A percentile compares a stretch with the other conserved stretches of the same genome.
These are phyloP conservation scores for Mycena floridula DNA, from an alignment of 768 basidiomycete species.

Conservation along the genomic window DNA sequence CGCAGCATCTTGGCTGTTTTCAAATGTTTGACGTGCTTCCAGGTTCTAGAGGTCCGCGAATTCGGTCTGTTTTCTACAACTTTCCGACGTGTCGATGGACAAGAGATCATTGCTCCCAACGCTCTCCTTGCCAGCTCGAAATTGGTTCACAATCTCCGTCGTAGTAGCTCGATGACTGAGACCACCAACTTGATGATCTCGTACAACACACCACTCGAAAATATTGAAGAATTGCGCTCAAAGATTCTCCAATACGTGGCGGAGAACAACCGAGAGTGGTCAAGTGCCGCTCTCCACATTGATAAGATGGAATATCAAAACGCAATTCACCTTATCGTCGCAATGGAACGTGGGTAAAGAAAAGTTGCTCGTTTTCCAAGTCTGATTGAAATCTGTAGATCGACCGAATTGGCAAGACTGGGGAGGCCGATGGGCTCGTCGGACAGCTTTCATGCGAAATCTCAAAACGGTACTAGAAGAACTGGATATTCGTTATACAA, in stretches of 20 bases:
- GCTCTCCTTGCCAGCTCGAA: conserved; percentile 64
- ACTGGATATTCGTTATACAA: conserved; percentile 61
- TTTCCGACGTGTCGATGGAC: conserved; percentile 75
- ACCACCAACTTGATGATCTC: conserved; percentile 58
- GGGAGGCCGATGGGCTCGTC: conserved; percentile 73
- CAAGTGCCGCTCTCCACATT: conserved; percentile 55
- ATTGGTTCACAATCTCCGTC: conserved; percentile 71
- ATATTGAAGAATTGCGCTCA: conserved; percentile 58
- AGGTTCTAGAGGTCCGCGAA: conserved; percentile 58
- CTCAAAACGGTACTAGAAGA: conserved; percentile 69
- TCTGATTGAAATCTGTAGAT: conserved; percentile 30
- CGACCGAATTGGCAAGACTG: conserved; percentile 85
- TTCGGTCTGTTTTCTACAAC: conserved; percentile 78
- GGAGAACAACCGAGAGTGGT: conserved; percentile 71
- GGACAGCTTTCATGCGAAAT: conserved; percentile 70
- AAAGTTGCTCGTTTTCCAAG: background rate
- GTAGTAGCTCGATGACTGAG: conserved; percentile 76
- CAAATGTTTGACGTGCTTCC: conserved; percentile 12
- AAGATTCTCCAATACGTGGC: conserved; percentile 55
- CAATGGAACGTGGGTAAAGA: conserved; percentile 59
- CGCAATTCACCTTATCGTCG: conserved; percentile 57
- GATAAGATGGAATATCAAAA: conserved; percentile 80
- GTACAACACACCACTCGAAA: conserved; percentile 66
- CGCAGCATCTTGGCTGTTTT: conserved; percentile 3
- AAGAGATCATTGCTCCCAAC: conserved; percentile 76